Evolutionary conservation across 768 basidiomycete species (phyloP), one percentile per base, ranked within the genome.

Genomic region (Ephemerocybe angulata): DNA sequence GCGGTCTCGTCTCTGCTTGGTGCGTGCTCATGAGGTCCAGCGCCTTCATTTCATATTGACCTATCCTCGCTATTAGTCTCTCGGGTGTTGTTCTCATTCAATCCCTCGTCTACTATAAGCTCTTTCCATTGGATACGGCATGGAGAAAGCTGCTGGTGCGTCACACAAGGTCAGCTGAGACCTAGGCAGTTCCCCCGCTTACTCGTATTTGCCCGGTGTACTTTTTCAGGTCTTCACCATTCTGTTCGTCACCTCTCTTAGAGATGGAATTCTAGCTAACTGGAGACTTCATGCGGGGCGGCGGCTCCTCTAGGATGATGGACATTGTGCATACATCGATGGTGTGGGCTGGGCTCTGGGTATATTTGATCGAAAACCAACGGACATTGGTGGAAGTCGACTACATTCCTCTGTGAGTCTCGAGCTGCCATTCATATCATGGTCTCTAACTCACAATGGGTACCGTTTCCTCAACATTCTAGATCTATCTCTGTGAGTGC

Each of bases 271-370:
- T n/a, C n/a, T n/a, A n/a, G n/a, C n/a, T n/a, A n/a, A n/a, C n/a
- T n/a, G n/a, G n/a, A n/a, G n/a, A n/a, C n/a, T n/a, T n/a, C n/a
- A n/a, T n/a, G n/a, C n/a, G n/a, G n/a, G n/a, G n/a, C n/a, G n/a
- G n/a, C n/a, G n/a, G n/a, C n/a, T n/a, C n/a, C n/a, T 35, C 24
- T 28, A 56, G 55, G 17, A 17, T 56, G 27, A 22, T 56, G 41
- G 55, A 56, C 22, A 35, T 56, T 29, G 24, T 31, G 21, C 55
- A 56, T 37, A 56, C 40, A 35, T 41, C 25, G 17, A 51, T 56
- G 55, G 55, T 56, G 10, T 56, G 55, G 55, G 12, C 29, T 6
- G 55, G 49, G 3, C 43, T 56, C n/a, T 56, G 55, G 55, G 55
- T 43, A 12, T 50, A 56, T 31, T 33, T 56, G 40, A 51, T 56